These are phyloP conservation scores for Quercus tomentella DNA, from an alignment of 331 rosid genomes.

Conservation along the genomic window DNA sequence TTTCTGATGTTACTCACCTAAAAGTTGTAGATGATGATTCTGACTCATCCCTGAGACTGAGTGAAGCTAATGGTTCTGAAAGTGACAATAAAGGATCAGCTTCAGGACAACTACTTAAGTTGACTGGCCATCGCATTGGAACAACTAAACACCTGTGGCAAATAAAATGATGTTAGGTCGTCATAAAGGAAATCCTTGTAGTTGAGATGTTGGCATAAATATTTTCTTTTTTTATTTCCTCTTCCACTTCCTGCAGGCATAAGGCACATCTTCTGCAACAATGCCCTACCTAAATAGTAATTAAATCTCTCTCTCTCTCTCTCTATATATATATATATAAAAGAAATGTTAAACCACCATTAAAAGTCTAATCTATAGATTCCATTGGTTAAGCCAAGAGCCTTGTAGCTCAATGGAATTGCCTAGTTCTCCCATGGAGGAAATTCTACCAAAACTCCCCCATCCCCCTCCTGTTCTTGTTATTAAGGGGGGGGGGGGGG, in stretches of 20 bases:
- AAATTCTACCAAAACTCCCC: no score
- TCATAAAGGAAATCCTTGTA: conserved; percentile 16
- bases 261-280: neutral
- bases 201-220: neutral
- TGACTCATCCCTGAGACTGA: neutral
- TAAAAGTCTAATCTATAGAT: no score
- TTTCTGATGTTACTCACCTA: neutral
- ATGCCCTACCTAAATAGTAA: no score
- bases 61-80: conserved; percentile 8
- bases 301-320: no score
- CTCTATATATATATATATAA: no score
- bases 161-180: conserved; percentile 1
- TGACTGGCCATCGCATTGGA: conserved; percentile 13
- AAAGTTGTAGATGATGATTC: neutral
- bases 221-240: neutral
- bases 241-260: no score
- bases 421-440: no score
- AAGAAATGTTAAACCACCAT: no score
- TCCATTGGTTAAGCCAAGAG: no score
- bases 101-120: neutral
- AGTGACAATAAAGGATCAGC: neutral
- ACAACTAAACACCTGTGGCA: neutral
- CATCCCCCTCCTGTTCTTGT: no score
- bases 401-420: no score
- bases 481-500: no score